Base-by-base conservation (phyloP, 2,329 filamentous ascomycete genomes). In the Neobulgaria alba region DNA sequence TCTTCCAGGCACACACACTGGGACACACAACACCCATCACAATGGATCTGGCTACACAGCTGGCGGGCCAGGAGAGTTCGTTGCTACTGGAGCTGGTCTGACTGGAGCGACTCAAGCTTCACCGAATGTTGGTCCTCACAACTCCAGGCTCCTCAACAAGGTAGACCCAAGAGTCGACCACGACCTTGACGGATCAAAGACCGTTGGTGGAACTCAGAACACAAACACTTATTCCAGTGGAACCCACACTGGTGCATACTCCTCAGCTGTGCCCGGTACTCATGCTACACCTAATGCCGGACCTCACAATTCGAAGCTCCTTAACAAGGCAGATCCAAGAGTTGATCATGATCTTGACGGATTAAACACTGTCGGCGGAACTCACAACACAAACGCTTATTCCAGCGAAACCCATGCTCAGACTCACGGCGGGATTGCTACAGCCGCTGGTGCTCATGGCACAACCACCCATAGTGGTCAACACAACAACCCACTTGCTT, bases 91-190 rank as follows among this genome's bases (percentile, higher is more conserved):
- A 9, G 18, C 38, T 20, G 37, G 36, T 17, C 12, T 23, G 4
- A 41, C 41, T 23, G 33, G 36, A 3, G 34, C 35, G 4, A 29
- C 31, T 14, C 33, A 29, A 17, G 45, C 38, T 14, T 48, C 41
- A 7, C n/a, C n/a, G n/a, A n/a, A n/a, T n/a, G 39, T 42, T 20
- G 48, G 51, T 1, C 51, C 52, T 21, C 53, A 55, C 37, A 29
- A 31, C 34, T 48, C 43, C 17, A 45, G 45, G 16, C 16, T 54
- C 10, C 59, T 61, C 15, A 76, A 75, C 57, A 67, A 68, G 23
- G 52, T 57, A 5, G 72, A 74, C 49, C 70, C 70, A 17, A 63
- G 71, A n/a, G 36, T 38, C 8, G 36, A 30, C 23, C 30, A 21
- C 10, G 19, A 38, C 16, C 19, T 30, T 8, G 20, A 29, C 15